A percentile compares a stretch with the other conserved stretches of the same genome.
phyloP scores from a whole-genome alignment of 495 filamentous ascomycete species.

The Aspergillus avenaceus region DNA sequence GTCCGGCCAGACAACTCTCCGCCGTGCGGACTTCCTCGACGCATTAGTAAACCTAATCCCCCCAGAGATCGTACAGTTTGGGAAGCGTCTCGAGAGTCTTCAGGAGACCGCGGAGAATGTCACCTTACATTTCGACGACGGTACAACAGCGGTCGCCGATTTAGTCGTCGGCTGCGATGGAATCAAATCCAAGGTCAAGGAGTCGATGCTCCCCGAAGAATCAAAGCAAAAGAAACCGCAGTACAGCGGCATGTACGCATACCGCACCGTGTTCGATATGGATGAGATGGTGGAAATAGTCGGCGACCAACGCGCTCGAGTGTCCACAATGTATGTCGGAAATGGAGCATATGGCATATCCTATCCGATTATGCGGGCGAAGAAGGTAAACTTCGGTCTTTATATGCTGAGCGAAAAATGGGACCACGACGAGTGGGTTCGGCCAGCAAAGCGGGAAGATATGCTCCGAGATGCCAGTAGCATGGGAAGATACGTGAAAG shows the following conservation, averaged over 20 bases:
- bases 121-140: slow-evolving; percentile 50
- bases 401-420: slow-evolving; percentile 43
- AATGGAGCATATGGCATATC: slow-evolving; percentile 57
- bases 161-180: slow-evolving; percentile 52
- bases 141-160: slow-evolving; percentile 46
- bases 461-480: slow-evolving; percentile 50
- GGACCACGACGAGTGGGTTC: slow-evolving; percentile 54
- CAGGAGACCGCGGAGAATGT: slow-evolving; percentile 24
- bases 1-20: slow-evolving; percentile 29
- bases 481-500: slow-evolving; percentile 48
- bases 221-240: not conserved
- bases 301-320: slow-evolving; percentile 47
- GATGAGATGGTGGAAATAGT: slow-evolving; percentile 48
- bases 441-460: slow-evolving; percentile 49
- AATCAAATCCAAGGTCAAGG: slow-evolving; percentile 41
- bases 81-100: slow-evolving; percentile 22
- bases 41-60: slow-evolving; percentile 54
- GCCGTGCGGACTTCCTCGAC: slow-evolving; percentile 55
- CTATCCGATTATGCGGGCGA: slow-evolving; percentile 61
- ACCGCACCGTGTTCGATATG: slow-evolving; percentile 59
- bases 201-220: slow-evolving; percentile 3
- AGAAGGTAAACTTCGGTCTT: slow-evolving; percentile 57
- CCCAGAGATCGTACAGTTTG: slow-evolving; percentile 28
- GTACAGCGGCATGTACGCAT: slow-evolving; percentile 39
- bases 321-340: slow-evolving; percentile 55